Percentiles rank a stretch among this genome's conserved stretches.
Conservation (phyloP, 805 yeast species). For the Jamesozyma spencerorum region DNA sequence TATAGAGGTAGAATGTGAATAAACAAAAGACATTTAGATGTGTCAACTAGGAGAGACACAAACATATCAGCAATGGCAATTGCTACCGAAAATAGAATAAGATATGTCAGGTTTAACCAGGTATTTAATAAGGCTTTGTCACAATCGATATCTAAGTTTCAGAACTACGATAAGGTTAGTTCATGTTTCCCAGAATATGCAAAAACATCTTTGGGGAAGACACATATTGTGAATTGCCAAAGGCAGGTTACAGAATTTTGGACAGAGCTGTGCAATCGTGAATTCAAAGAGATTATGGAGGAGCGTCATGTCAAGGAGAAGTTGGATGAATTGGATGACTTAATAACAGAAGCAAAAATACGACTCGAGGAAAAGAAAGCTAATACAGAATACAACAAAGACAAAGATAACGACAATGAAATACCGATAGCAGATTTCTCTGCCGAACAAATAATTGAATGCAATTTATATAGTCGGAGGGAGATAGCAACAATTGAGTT, state of each 20-base stretch:
- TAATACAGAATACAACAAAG: neutral
- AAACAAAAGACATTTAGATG: too few species aligned
- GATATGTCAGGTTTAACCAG: conserved; percentile 42
- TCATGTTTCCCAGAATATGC: conserved; percentile 49
- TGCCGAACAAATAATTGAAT: conserved; percentile 19
- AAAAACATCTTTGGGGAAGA: conserved; percentile 36
- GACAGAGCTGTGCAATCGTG: conserved; percentile 40
- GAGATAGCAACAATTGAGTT: conserved; percentile 15
- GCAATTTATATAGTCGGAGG: conserved; percentile 20
- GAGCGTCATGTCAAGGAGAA: conserved; percentile 36
- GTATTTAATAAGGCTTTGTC: conserved; percentile 47
- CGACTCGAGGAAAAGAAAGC: conserved; percentile 9
- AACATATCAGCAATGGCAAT: neutral
- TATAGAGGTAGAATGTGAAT: too few species aligned
- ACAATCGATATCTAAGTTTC: conserved; percentile 39
- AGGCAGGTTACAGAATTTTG: conserved; percentile 45
- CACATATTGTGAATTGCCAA: conserved; percentile 40
- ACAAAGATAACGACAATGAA: conserved; percentile 2
- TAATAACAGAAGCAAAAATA: conserved; percentile 31
- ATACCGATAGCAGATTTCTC: conserved; percentile 17
- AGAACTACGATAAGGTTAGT: conserved; percentile 41
- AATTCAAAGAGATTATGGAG: conserved; percentile 44
- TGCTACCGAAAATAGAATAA: conserved; percentile 20
- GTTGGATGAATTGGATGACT: conserved; percentile 32
- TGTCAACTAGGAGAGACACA: too few species aligned